Base-by-base conservation (phyloP, 176 grass and related monocot species). In the Eragrostis nindensis region DNA sequence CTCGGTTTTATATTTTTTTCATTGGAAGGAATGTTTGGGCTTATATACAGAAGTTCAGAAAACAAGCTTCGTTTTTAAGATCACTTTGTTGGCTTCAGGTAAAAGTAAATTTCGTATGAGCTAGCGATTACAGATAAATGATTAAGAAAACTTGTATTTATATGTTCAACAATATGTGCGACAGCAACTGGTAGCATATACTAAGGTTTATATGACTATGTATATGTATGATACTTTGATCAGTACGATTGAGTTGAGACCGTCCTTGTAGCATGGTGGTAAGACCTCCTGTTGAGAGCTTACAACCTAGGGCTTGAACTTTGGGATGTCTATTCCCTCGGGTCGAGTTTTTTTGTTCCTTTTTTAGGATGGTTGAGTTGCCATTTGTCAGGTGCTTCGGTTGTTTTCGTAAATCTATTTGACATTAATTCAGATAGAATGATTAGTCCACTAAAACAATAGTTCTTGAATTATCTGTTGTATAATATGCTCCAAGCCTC, bases 341-440 rank as follows among this genome's bases (percentile, higher is more conserved):
- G 55, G 8, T 59, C 55, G 3, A 59, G 55, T n/a, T 59, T 59
- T 22, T 3, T 25, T 56, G n/a, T n/a, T n/a, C n/a, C n/a, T 59
- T 59, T 59, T 59, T 59, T 59, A 83, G 42, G 60, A 50, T 74
- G 21, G 22, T 47, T 44, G 4, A 25, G 25, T 62, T 42, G 21
- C 54, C 53, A 59, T 26, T 75, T 15, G 21, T 15, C 27, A 41
- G 41, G 11, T 67, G 60, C 25, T 41, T 49, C 67, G 32, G 30
- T 81, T 80, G 60, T 68, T 74, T 43, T 68, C 2, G 1, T 74
- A 66, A 11, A 47, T 55, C 24, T 32, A 32, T 66, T 64, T 70
- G 3, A 70, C 61, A 22, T 3, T 52, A 21, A 62, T 55, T 21
- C 53, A 19, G 8, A 0, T 1, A 62, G 63, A 24, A 27, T 70